Base-by-base conservation (phyloP, 768 basidiomycete genomes). In the Suillus americanus region DNA sequence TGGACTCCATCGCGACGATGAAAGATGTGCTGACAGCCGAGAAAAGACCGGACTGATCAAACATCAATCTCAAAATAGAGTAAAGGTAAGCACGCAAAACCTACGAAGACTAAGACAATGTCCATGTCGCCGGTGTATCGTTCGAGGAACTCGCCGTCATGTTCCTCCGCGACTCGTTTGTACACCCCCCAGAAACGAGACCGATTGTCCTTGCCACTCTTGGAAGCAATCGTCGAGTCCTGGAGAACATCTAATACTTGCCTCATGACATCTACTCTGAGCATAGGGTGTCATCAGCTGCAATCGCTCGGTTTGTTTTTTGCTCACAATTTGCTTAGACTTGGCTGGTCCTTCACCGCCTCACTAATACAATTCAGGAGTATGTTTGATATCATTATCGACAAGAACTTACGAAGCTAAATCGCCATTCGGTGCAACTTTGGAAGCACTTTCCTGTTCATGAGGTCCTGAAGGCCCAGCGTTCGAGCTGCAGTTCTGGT, bases 61-160 rank as follows among this genome's bases (percentile, higher is more conserved):
- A 9, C 5, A 18, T 60, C 38, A 38, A 3, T 25, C 59, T 60
- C 30, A 35, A 25, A 41, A 60, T 3, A 40, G 4, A 3, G 30
- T 9, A 7, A 30, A 18, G 14, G 30, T 30, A 30, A 5, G 16
- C 16, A 10, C 3, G 8, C 28, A 3, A 18, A 16, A 61, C 71
- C n/a, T 56, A 72, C 71, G 50, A 72, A 72, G 51, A 72, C 55
- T 4, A 72, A 54, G 7, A 70, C 48, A 3, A 66, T 65, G 48
- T 72, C 67, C 50, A 72, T 63, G 33, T 67, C 65, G 20, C 62
- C 50, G 7, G 60, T 64, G 51, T 65, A 69, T 33, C 65, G 62
- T 5, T 72, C 67, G 2, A 69, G 38, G 20, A 68, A 65, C 25
- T 70, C 65, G 35, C 33, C 28, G 60, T 72, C 67, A 30, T 68